These are phyloP conservation scores for Eucalyptus marginata DNA, from an alignment of 345 rosid species.

Conservation along the genomic window DNA sequence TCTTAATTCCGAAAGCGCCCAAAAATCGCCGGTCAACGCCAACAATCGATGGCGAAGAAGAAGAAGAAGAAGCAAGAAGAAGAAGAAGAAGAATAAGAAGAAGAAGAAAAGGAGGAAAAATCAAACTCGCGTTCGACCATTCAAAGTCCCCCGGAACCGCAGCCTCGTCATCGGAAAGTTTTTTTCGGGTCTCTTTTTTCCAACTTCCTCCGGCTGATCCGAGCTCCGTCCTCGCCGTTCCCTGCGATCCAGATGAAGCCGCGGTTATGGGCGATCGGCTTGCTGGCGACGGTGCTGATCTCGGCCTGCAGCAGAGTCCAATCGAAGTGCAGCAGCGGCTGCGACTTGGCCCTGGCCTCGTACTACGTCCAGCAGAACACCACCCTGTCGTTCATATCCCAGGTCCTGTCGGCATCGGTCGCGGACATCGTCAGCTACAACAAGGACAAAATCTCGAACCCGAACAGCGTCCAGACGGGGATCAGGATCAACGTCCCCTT, in stretches of 20 bases:
- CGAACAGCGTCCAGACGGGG: slow-evolving; percentile 13
- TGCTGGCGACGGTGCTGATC: not conserved
- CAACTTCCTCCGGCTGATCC: not conserved
- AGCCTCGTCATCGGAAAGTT: not conserved
- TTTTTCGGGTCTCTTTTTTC: no score
- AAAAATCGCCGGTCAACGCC: no score
- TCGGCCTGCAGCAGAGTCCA: slow-evolving; percentile 7
- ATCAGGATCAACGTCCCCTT: slow-evolving; percentile 50
- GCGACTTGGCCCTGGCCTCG: slow-evolving; percentile 45
- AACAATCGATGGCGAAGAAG: no score
- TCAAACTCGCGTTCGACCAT: no score
- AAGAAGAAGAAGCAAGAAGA: no score
- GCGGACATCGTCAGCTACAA: slow-evolving; percentile 13
- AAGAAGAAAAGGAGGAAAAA: no score
- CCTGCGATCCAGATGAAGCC: not conserved
- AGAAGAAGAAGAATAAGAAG: no score
- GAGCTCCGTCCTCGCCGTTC: not conserved
- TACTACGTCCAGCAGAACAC: slow-evolving; percentile 31
- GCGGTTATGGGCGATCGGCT: not conserved
- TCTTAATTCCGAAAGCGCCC: no score
- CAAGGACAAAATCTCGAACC: slow-evolving; percentile 15
- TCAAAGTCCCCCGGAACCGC: no score
- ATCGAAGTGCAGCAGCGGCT: slow-evolving; percentile 27
- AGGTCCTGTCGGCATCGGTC: slow-evolving; percentile 3
- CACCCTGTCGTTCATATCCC: slow-evolving; percentile 30